Evolutionary conservation across 768 basidiomycete species (phyloP).

Genomic region (Trametes sanguinea): DNA sequence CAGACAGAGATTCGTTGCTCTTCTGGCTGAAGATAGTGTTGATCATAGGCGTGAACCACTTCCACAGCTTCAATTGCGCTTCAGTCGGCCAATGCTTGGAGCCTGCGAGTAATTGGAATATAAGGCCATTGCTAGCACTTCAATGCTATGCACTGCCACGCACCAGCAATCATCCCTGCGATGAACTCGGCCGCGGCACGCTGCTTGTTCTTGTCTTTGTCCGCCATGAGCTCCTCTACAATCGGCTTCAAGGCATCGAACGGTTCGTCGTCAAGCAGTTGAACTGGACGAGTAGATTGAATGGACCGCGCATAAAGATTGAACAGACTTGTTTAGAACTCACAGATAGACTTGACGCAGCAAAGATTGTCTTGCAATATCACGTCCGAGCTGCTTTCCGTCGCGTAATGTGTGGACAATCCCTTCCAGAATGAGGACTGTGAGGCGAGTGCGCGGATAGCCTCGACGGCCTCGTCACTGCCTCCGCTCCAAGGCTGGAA

Average conservation of each 20-base stretch:
- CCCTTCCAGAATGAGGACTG: slow-evolving; percentile 66
- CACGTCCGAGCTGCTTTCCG: slow-evolving; percentile 71
- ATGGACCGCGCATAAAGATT: neutral
- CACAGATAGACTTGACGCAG: slow-evolving; percentile 75
- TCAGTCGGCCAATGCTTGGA: slow-evolving; percentile 84
- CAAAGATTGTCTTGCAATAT: slow-evolving; percentile 72
- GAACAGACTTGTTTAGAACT: slow-evolving; percentile 24
- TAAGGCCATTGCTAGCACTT: too few relatives aligned
- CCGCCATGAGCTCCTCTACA: slow-evolving; percentile 60
- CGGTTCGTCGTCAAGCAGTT: slow-evolving; percentile 75
- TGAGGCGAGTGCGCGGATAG: slow-evolving; percentile 49
- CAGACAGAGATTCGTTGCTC: slow-evolving; percentile 76
- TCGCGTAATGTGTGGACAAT: slow-evolving; percentile 67
- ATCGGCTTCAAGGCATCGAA: slow-evolving; percentile 62
- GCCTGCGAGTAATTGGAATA: slow-evolving; percentile 41
- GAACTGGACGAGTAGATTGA: slow-evolving; percentile 46
- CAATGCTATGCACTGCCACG: neutral
- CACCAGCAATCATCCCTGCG: slow-evolving; percentile 70
- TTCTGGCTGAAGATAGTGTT: slow-evolving; percentile 65
- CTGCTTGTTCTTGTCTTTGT: slow-evolving; percentile 85
- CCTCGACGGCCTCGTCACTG: slow-evolving; percentile 51
- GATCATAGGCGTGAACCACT: slow-evolving; percentile 75
- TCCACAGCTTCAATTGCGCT: slow-evolving; percentile 73
- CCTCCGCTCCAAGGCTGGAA: slow-evolving; percentile 61
- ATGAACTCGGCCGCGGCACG: slow-evolving; percentile 84